Evolutionary conservation across 176 grass and related monocot species (phyloP).

Genomic region (Hyparrhenia diplandra): DNA sequence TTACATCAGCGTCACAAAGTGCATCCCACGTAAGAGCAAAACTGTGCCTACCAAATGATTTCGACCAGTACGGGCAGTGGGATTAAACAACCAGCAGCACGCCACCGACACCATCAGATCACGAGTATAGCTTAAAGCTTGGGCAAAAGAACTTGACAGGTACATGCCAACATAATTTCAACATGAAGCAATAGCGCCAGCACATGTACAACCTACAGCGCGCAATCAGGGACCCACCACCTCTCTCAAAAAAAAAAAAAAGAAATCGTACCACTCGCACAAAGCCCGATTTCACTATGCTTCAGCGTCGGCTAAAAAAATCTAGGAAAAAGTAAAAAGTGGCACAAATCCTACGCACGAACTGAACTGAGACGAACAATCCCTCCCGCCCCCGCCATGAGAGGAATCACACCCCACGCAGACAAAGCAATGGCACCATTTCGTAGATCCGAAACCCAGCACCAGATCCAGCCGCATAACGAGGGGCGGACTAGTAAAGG

Average conservation of each 20-base stretch:
- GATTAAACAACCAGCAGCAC: conserved; percentile 22
- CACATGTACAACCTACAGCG: conserved; percentile 20
- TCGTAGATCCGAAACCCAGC: conserved; percentile 12
- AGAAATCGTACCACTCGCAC: background rate
- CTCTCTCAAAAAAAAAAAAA: background rate
- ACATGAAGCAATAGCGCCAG: conserved; percentile 28
- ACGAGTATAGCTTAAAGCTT: conserved; percentile 38
- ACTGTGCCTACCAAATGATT: conserved; percentile 14
- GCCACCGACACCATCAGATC: conserved; percentile 31
- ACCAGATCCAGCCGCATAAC: conserved; percentile 20
- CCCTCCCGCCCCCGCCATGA: background rate
- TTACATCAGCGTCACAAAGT: conserved; percentile 4
- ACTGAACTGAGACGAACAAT: background rate
- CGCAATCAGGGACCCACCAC: background rate
- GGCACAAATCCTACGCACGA: background rate
- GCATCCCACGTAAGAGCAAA: conserved; percentile 7
- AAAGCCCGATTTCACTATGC: conserved; percentile 2
- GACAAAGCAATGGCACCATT: conserved; percentile 4
- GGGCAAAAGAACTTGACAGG: conserved; percentile 43
- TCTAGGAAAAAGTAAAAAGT: background rate
- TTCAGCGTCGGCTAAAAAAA: no score
- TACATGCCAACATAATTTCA: conserved; percentile 32
- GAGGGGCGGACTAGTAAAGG: background rate
- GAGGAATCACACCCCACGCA: background rate
- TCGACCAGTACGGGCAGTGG: background rate